Evolutionary conservation across 1,139 yeast species (phyloP).

Genomic region (Williopsis jadinii): DNA sequence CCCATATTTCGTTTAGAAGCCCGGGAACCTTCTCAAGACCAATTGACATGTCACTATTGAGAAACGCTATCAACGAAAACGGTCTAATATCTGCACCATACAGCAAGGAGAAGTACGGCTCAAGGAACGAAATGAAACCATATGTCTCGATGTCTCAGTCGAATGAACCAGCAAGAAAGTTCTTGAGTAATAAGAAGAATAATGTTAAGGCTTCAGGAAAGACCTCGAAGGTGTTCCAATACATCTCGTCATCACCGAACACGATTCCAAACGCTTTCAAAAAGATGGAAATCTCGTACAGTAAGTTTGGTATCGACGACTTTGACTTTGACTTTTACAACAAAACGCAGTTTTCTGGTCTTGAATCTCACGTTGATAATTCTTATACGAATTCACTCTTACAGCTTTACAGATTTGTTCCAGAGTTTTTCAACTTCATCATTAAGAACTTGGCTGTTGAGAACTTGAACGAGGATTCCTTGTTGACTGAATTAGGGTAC

Average conservation of each 20-base stretch:
- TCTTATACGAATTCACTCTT: constrained; percentile 74
- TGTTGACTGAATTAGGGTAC: constrained; percentile 80
- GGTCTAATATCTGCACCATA: constrained; percentile 28
- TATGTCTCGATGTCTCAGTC: constrained; percentile 35
- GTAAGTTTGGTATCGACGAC: constrained; percentile 89
- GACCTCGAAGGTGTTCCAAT: constrained; percentile 20
- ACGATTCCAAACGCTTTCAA: constrained; percentile 67
- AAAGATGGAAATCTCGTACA: constrained; percentile 71
- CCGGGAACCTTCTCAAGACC: constrained; percentile 45
- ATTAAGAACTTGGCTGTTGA: constrained; percentile 51
- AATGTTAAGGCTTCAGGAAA: constrained; percentile 3
- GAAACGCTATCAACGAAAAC: constrained; percentile 10
- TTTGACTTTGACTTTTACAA: constrained; percentile 88
- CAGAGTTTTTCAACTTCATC: constrained; percentile 62
- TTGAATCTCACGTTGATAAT: constrained; percentile 81
- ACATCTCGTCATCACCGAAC: constrained; percentile 24
- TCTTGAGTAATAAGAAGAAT: constrained; percentile 60
- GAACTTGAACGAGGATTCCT: constrained; percentile 41
- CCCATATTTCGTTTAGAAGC: constrained; percentile 47
- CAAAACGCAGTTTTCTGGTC: constrained; percentile 68
- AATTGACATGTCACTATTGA: constrained; percentile 23
- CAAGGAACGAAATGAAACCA: constrained; percentile 39
- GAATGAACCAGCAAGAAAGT: constrained; percentile 33
- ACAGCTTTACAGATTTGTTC: constrained; percentile 76
- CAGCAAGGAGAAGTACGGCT: constrained; percentile 49